Evolutionary conservation across 179 eudicot genomes (phyloP), one percentile per base, ranked within the genome.

Genomic region (Drosera spatulata): DNA sequence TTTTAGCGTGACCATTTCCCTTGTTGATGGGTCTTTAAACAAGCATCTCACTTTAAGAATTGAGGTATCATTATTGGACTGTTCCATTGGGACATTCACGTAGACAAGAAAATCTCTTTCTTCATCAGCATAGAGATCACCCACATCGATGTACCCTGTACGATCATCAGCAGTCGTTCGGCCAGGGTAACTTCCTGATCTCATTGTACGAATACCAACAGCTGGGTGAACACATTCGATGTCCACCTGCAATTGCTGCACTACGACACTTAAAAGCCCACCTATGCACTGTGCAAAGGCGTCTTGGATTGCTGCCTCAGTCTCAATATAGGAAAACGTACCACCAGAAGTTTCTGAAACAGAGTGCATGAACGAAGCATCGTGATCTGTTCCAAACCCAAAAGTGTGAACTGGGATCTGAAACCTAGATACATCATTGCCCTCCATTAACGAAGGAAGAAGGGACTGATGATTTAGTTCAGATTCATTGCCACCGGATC

Each of bases 221-320:
- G 60, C 44, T 38, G 81, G 71, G 50, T 84, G 65, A 41, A 74
- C 67, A 58, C 89, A 75, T 64, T 84, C 82, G 2, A 89, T 59
- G 39, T 42, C 57, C 39, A 89, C 81, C 33, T 60, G 73, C 53
- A 87, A 65, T 41, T 90, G 82, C 73, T 90, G 87, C 44, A 77
- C 93, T 41, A 85, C 86, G 38, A 87, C 97, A 67, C 95, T 90
- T 61, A 90, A 69, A 63, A 90, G 84, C 39, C 97, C 97, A 2
- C 97, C 95, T 51, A 89, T 86, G 74, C 97, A 89, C 56, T 89
- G 95, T 51, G 97, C 97, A 74, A 89, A 90, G 9, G 95, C 97
- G 66, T 90, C 95, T 73, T 90, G 95, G n/a, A 89, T 84, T 7
- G 78, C 85, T 8, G 75, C 72, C 75, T 89, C 97, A 0, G 89